Evolutionary conservation across 2,329 filamentous ascomycete genomes (phyloP), one percentile per base, ranked within the genome.

Genomic region (Fusarium chlamydosporum): DNA sequence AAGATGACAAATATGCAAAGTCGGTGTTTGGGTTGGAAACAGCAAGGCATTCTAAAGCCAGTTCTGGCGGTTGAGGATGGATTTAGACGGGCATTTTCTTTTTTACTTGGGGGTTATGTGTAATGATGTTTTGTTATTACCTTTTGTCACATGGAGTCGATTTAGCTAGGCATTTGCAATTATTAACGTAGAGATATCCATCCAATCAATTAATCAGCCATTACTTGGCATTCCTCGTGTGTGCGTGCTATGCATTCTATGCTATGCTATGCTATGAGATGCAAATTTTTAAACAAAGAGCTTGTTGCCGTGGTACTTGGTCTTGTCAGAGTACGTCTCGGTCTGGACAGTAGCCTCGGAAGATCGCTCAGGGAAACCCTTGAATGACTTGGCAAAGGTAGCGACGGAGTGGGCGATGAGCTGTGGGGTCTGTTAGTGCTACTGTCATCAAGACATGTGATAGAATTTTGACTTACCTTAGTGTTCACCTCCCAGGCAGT

Each of bases 361-460:
- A 2, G 77, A 78, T 27, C 88, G 82, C 77, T 88, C 76, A 1
- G 90, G 90, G 78, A 92, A 91, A 11, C 84, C 87, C 6, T 90
- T 82, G 67, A 92, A 89, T 0, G 88, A 91, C 5, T 80, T 76
- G 12, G 90, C 90, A 72, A 88, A 93, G 1, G 88, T 90, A 2
- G 90, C 91, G n/a, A 92, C 87, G 1, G 89, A 89, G 78, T 92
- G 89, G 4, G 91, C 91, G 69, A 94, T 90, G 35, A 89, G 81
- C 85, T 87, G 55, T 5, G 48, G 31, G 33, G 18, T 6, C 23
- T 62, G 61, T 77, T 54, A 76, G 72, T 51, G 20, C 31, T 20
- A 48, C 34, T 16, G 37, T 37, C 11, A 35, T 15, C 13, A 4
- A 41, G 42, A 5, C 8, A 40, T 48, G 40, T 48, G 33, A 29